Base-by-base conservation (phyloP, 2,329 filamentous ascomycete genomes). In the Fusarium redolens region DNA sequence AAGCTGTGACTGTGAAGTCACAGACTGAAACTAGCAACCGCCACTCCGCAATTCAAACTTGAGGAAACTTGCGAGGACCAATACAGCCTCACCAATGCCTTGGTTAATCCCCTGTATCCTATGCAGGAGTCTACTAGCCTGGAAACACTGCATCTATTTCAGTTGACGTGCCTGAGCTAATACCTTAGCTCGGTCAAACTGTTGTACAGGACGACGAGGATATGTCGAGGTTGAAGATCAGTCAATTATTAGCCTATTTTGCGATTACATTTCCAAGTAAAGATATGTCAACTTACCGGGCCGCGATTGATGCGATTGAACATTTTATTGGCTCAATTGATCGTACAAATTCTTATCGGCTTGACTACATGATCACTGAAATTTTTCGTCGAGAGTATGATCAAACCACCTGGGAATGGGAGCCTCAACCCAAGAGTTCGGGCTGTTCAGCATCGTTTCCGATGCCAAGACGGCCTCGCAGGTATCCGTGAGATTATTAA, bases 31-130 rank as follows among this genome's bases (percentile, higher is more conserved):
- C 63, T 71, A 65, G 58, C 52, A 70, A 68, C 52, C 58, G 76
- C 76, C 76, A 78, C 76, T 68, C 75, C 69, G 75, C 70, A 69
- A 70, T 52, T 51, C 28, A 22, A 35, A 65, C 67, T 44, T 35
- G 55, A 62, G 35, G 37, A 50, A 62, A 69, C 44, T 40, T 44
- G 56, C 37, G 41, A 33, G 30, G 57, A 38, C 57, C 60, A 52
- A 35, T 62, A 45, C 47, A 68, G 63, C 69, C 65, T 65, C 61
- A 56, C 67, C 58, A 44, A 50, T 59, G 44, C 57, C 65, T 72
- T 68, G 60, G 25, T 69, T 56, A 20, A 38, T 58, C 41, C 66
- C 64, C 57, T 65, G 61, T 48, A 65, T 68, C 22, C 58, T 33
- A 58, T 56, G 63, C 63, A 61, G 68, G 62, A 70, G 60, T 68